A percentile compares a stretch with the other conserved stretches of the same genome.
These are phyloP conservation scores for Boletellus ananas DNA, from an alignment of 768 basidiomycete species.

Conservation along the genomic window DNA sequence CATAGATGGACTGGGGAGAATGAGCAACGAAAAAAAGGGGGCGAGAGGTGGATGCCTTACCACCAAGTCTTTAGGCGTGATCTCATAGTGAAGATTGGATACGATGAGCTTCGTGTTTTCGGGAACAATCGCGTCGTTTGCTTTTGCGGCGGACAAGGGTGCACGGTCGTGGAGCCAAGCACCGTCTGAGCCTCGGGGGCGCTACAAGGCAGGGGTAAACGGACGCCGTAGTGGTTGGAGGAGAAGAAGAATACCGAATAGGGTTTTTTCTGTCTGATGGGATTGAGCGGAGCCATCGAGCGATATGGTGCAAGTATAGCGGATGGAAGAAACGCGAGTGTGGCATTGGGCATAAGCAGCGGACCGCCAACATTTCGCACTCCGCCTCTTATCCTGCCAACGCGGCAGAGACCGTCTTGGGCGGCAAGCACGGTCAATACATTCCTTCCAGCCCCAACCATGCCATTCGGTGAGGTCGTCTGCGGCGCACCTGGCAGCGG, in stretches of 20 bases:
- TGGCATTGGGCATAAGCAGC: background rate
- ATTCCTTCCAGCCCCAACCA: conserved; percentile 21
- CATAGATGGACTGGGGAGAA: conserved; percentile 71
- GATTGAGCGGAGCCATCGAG: conserved; percentile 23
- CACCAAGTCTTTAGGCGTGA: conserved; percentile 82
- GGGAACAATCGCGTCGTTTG: conserved; percentile 23
- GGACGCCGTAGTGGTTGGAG: conserved; percentile 1
- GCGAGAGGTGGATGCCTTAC: conserved; percentile 44
- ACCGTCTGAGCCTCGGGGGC: conserved; percentile 57
- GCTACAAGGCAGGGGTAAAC: conserved; percentile 36
- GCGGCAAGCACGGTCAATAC: too few species aligned
- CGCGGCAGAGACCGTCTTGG: too few species aligned
- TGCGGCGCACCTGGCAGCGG: conserved; percentile 84
- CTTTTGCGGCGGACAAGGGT: conserved; percentile 36
- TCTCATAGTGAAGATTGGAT: conserved; percentile 88
- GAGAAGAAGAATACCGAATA: conserved; percentile 34
- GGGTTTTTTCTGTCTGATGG: conserved; percentile 39
- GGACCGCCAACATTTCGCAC: background rate
- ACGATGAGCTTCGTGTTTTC: conserved; percentile 57
- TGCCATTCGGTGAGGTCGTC: conserved; percentile 88
- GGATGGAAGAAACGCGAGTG: background rate
- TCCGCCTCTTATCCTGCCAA: background rate
- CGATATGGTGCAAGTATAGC: background rate
- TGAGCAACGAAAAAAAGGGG: conserved; percentile 2
- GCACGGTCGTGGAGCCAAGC: conserved; percentile 79